Percentiles rank a stretch among this genome's conserved stretches.
Evolutionary conservation across 169 alveolate species (phyloP).

Genomic region (Hammondia hammondi): DNA sequence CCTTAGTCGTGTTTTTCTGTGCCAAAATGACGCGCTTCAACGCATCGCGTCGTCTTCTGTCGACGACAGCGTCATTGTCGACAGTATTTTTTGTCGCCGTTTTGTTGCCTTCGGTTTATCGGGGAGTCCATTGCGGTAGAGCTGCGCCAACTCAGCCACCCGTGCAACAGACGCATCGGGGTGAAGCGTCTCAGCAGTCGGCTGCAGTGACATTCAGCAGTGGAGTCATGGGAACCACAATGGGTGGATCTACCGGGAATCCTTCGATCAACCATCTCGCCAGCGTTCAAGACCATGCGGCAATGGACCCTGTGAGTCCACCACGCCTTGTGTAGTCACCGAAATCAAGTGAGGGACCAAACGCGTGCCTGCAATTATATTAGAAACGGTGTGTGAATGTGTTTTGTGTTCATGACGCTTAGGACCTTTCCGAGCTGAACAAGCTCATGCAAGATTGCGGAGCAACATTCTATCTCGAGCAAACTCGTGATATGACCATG

Average conservation of each 20-base stretch:
- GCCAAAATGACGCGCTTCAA: too few species aligned
- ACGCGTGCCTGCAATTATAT: background rate
- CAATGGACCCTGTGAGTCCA: slow-evolving; percentile 29
- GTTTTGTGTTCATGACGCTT: background rate
- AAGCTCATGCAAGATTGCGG: slow-evolving; percentile 45
- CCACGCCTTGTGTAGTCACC: too few species aligned
- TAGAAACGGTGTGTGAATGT: background rate
- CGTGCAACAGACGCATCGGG: background rate
- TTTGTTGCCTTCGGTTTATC: background rate
- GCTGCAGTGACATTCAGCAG: slow-evolving; percentile 10
- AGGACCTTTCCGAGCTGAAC: slow-evolving; percentile 36
- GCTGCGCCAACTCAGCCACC: background rate
- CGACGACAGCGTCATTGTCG: too few species aligned
- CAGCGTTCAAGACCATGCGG: slow-evolving; percentile 36
- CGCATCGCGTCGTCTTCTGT: too few species aligned
- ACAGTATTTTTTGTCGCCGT: background rate
- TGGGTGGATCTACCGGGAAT: background rate
- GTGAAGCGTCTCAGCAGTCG: background rate
- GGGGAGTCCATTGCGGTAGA: background rate
- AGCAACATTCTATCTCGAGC: slow-evolving; percentile 40
- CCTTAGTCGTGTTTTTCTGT: too few species aligned
- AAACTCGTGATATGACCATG: slow-evolving; percentile 41
- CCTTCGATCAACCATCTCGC: slow-evolving; percentile 24
- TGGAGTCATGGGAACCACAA: slow-evolving; percentile 27
- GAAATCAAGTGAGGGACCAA: too few species aligned